Base-by-base conservation (phyloP, 1,284 basidiomycete species). In the Cystobasidium pallidum region DNA sequence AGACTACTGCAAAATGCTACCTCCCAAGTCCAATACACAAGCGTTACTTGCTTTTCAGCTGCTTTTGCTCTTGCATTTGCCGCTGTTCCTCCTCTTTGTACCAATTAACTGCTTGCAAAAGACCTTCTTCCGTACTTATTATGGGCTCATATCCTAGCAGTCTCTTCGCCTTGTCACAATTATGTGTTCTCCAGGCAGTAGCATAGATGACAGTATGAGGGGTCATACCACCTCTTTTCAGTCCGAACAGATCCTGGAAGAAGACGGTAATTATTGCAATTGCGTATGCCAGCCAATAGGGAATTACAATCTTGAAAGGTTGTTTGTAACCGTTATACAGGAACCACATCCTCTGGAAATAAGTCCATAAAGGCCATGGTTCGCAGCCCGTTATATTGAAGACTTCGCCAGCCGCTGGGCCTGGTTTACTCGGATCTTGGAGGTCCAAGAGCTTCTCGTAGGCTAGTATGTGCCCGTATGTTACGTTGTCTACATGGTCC, bases 311-410 rank as follows among this genome's bases (percentile, higher is more conserved):
- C 21, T 83, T 83, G 73, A 82, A 80, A 8, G 82, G 86, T 17
- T 41, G 34, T 39, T 84, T 83, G 80, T 91, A 90, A 4, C 83
- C 84, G 72, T 94, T 77, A 73, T 80, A 86, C 62, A 86, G 86
- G 57, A 86, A 84, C 92, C 93, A 99, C n/a, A 98, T 83, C 1
- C 87, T 82, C 8, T 93, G 87, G 30, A 89, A 86, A 80, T 96
- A 90, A 83, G 98, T 94, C 94, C 95, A 99, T 83, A 98, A 97
- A 80, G 91, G 91, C 73, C 91, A 86, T 1, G 95, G 95, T 80
- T 98, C 94, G 75, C 94, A 94, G 80, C 97, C 97, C 74, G 94
- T 96, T 82, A 99, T 92, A 84, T 95, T 96, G 84, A 96, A 99
- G 0, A 85, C 91, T 81, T 98, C 90, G 0, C 96, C 96, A 3